A percentile compares a stretch with the other conserved stretches of the same genome.
Conservation (phyloP, 2,329 filamentous ascomycete genomes). For the Ophiostoma sp. region DNA sequence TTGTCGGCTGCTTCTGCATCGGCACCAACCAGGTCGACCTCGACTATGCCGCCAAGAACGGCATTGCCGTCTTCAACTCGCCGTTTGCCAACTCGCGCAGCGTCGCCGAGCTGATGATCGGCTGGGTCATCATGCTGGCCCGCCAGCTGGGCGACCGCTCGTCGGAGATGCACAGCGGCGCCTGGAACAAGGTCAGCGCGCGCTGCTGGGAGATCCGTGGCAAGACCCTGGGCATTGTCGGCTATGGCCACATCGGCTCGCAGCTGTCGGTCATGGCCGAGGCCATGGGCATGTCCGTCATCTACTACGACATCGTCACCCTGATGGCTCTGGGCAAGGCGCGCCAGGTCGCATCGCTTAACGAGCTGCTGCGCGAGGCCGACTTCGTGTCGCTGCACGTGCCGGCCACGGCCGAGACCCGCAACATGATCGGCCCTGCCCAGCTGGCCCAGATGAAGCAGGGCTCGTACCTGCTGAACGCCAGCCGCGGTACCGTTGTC, state of each 20-base stretch:
- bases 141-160: slow-evolving; percentile 90
- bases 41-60: slow-evolving; percentile 71
- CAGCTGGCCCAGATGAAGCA: slow-evolving; percentile 87
- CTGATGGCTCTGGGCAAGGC: slow-evolving; percentile 91
- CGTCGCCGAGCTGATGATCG: slow-evolving; percentile 93
- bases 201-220: slow-evolving; percentile 98
- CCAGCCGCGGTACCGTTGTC: slow-evolving; percentile 86
- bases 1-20: slow-evolving; percentile 98
- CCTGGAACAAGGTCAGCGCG: slow-evolving; percentile 95
- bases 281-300: slow-evolving; percentile 95
- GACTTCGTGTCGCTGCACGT: slow-evolving; percentile 96
- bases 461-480: slow-evolving; percentile 92
- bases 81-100: slow-evolving; percentile 97
- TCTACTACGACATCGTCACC: slow-evolving; percentile 93
- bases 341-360: slow-evolving; percentile 71
- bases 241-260: slow-evolving; percentile 95
- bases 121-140: slow-evolving; percentile 84
- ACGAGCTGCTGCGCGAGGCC: slow-evolving; percentile 68
- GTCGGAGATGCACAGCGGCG: slow-evolving; percentile 86
- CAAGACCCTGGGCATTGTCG: slow-evolving; percentile 93
- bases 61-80: slow-evolving; percentile 98
- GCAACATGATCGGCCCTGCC: slow-evolving; percentile 76
- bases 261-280: slow-evolving; percentile 94
- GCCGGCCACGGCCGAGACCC: slow-evolving; percentile 86
- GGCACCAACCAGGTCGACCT: slow-evolving; percentile 94